These are phyloP conservation scores for Erythrophleum ivorense DNA, from an alignment of 331 rosid species.

Conservation along the genomic window DNA sequence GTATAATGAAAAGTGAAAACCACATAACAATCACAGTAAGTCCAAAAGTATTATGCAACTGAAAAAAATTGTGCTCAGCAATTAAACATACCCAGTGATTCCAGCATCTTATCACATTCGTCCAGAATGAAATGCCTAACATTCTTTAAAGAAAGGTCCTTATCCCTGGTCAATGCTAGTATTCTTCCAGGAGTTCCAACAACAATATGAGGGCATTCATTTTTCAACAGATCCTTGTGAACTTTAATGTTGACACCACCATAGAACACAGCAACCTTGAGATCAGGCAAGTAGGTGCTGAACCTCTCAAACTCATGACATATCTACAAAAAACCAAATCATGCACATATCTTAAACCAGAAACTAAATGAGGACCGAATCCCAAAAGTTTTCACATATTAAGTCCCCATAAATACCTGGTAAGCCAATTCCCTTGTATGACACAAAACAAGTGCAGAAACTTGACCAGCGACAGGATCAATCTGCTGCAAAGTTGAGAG, in stretches of 20 bases:
- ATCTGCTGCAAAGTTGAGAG: conserved; percentile 81
- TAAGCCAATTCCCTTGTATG: conserved; percentile 82
- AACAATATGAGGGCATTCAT: conserved; percentile 86
- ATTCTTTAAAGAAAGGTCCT: conserved; percentile 75
- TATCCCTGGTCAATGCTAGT: conserved; percentile 67
- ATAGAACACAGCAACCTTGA: conserved; percentile 82
- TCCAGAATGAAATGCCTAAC: conserved; percentile 80
- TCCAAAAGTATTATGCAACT: neutral
- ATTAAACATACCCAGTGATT: conserved; percentile 63
- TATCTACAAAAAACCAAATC: conserved; percentile 46
- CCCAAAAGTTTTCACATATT: neutral
- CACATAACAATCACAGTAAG: neutral
- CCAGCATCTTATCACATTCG: conserved; percentile 86
- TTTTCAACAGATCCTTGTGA: conserved; percentile 75
- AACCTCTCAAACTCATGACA: conserved; percentile 85
- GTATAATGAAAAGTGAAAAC: neutral
- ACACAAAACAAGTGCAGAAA: conserved; percentile 77
- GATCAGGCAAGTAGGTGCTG: conserved; percentile 75
- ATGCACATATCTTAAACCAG: neutral
- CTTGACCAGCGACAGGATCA: conserved; percentile 82
- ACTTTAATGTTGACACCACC: conserved; percentile 77
- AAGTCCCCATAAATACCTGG: conserved; percentile 52
- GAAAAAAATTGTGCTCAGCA: neutral
- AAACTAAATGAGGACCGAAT: neutral
- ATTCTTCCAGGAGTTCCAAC: conserved; percentile 88